Conservation (phyloP, 495 filamentous ascomycete species). For the Neurospora tetrasperma region DNA sequence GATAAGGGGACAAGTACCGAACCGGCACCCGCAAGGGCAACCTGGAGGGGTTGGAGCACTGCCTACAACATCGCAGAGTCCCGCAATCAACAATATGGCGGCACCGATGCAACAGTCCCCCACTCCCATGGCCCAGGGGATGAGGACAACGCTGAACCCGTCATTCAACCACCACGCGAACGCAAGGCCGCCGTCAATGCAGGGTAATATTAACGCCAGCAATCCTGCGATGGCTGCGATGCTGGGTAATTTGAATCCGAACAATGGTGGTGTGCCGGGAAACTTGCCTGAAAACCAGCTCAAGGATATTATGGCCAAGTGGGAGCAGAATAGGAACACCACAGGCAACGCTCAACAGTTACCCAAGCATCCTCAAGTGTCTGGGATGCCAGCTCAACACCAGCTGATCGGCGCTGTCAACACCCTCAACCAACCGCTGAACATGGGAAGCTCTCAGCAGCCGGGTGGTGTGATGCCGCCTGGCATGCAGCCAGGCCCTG, state of each 20-base stretch:
- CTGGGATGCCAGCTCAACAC: constrained; percentile 14
- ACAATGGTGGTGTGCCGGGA: constrained; percentile 13
- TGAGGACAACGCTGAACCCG: constrained; percentile 21
- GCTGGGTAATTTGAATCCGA: constrained; percentile 21
- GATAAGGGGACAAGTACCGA: constrained; percentile 19
- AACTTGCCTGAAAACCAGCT: constrained; percentile 30
- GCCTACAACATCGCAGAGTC: constrained; percentile 39
- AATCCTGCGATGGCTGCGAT: constrained; percentile 15
- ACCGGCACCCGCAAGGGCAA: constrained; percentile 36
- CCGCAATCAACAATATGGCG: constrained; percentile 40
- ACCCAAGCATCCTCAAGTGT: constrained; percentile 11
- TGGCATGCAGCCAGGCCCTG: not conserved
- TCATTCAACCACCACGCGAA: constrained; percentile 25
- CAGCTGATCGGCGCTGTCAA: constrained; percentile 7
- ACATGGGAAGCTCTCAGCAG: constrained; percentile 11
- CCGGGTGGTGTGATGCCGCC: constrained; percentile 6
- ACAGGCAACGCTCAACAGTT: constrained; percentile 8
- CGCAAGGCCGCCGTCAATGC: constrained; percentile 12
- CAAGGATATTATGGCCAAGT: constrained; percentile 32
- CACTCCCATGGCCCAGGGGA: constrained; percentile 29
- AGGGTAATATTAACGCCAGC: constrained; percentile 11
- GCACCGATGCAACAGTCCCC: constrained; percentile 37
- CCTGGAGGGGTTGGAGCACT: constrained; percentile 33
- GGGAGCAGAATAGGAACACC: constrained; percentile 16
- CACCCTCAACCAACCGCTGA: constrained; percentile 12